phyloP scores from a whole-genome alignment of 768 basidiomycete species.

The Termitomyces sp. region DNA sequence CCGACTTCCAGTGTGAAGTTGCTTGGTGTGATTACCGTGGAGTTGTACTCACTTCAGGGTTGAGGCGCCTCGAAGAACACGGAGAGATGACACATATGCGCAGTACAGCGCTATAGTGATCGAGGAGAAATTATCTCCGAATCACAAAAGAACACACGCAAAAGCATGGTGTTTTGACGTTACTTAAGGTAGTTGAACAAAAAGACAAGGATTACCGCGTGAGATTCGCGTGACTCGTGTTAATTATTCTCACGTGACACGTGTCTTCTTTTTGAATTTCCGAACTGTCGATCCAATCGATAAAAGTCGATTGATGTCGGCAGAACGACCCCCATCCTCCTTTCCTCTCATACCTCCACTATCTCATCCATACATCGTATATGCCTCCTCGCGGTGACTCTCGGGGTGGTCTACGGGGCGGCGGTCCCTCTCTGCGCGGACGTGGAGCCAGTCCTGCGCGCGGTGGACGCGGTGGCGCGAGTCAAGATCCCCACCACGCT shows the following conservation, averaged over 20 bases:
- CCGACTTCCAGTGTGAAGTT: no score
- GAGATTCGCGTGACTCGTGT: conserved; percentile 14
- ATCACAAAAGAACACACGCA: not conserved
- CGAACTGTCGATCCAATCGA: conserved; percentile 17
- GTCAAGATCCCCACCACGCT: conserved; percentile 24
- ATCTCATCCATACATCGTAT: not conserved
- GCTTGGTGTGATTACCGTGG: no score
- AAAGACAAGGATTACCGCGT: not conserved
- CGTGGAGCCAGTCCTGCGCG: conserved; percentile 17
- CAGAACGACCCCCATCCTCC: not conserved
- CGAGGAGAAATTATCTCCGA: not conserved
- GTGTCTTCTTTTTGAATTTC: conserved; percentile 13
- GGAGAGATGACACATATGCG: not conserved
- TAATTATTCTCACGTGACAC: conserved; percentile 7
- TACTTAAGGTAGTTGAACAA: no score
- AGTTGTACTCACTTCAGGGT: not conserved
- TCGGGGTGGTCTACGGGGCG: conserved; percentile 24
- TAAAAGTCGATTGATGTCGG: conserved; percentile 12
- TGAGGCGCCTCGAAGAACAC: conserved; percentile 1
- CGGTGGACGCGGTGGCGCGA: conserved; percentile 31
- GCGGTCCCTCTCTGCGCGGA: conserved; percentile 10
- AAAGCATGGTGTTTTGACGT: not conserved
- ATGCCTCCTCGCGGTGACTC: conserved; percentile 38
- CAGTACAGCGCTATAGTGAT: not conserved
- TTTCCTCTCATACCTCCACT: conserved; percentile 12